These are phyloP conservation scores for Fusarium buharicum DNA, from an alignment of 2,329 filamentous ascomycete genomes.

Conservation along the genomic window DNA sequence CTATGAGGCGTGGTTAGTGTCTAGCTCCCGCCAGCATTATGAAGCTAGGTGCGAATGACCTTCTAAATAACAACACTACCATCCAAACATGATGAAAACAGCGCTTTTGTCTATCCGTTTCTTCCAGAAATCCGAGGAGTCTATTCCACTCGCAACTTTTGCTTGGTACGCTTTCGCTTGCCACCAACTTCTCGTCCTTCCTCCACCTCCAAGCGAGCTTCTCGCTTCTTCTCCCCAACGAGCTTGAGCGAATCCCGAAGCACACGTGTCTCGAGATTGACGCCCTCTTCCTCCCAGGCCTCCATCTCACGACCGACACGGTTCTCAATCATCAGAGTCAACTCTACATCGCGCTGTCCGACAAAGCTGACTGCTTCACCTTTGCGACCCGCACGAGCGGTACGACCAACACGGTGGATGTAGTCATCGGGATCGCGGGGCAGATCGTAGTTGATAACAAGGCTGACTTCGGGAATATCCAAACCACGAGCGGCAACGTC, in stretches of 20 bases:
- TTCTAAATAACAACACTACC: no score
- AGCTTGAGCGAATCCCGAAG: slow-evolving; percentile 85
- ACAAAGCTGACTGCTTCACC: slow-evolving; percentile 90
- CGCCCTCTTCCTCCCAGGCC: slow-evolving; percentile 87
- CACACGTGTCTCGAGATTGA: slow-evolving; percentile 92
- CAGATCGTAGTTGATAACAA: slow-evolving; percentile 96
- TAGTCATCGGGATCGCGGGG: slow-evolving; percentile 98
- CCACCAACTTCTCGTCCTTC: slow-evolving; percentile 91
- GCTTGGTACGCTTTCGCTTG: slow-evolving; percentile 74
- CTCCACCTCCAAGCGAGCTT: slow-evolving; percentile 90
- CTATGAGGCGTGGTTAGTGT: background rate
- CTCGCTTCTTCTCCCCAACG: slow-evolving; percentile 94
- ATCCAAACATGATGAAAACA: background rate
- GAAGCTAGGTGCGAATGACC: no score
- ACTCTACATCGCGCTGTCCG: slow-evolving; percentile 89
- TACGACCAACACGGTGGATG: slow-evolving; percentile 95
- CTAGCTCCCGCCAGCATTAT: background rate
- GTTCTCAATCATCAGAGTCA: slow-evolving; percentile 89
- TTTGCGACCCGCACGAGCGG: slow-evolving; percentile 86
- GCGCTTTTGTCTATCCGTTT: slow-evolving; percentile 26
- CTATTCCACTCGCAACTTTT: slow-evolving; percentile 60
- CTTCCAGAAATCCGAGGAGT: background rate
- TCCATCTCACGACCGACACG: slow-evolving; percentile 84
- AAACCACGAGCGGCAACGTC: slow-evolving; percentile 95
- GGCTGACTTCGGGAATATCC: slow-evolving; percentile 89